phyloP scores from a whole-genome alignment of 352 stramenopile genomes.

The Discostella stelligera region DNA sequence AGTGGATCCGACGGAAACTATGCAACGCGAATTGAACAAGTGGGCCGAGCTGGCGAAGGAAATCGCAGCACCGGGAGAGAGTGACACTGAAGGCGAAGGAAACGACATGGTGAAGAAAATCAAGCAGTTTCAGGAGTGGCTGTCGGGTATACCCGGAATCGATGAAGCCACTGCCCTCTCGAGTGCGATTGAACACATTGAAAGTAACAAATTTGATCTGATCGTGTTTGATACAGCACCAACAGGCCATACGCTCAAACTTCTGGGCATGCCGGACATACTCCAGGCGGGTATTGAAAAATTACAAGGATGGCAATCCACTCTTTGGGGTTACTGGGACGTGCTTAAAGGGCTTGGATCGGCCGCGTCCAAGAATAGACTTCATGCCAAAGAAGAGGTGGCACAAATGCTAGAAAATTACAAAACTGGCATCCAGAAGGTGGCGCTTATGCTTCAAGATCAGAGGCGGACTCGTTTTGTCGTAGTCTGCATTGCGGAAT shows the following conservation, averaged over 20 bases:
- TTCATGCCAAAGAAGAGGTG: slow-evolving; percentile 37
- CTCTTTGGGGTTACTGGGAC: slow-evolving; percentile 51
- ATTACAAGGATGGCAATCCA: slow-evolving; percentile 47
- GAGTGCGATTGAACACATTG: slow-evolving; percentile 63
- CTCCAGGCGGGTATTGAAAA: slow-evolving; percentile 75
- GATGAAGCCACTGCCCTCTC: slow-evolving; percentile 79
- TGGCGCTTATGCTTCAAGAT: slow-evolving; percentile 58
- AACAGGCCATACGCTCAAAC: slow-evolving; percentile 81
- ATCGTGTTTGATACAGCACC: slow-evolving; percentile 83
- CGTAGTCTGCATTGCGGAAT: slow-evolving; percentile 76
- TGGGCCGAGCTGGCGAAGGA: slow-evolving; percentile 54
- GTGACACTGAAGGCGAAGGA: slow-evolving; percentile 11
- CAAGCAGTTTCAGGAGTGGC: slow-evolving; percentile 64
- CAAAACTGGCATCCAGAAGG: slow-evolving; percentile 51
- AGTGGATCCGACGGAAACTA: slow-evolving; percentile 61
- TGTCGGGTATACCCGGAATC: slow-evolving; percentile 79
- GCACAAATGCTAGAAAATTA: slow-evolving; percentile 50
- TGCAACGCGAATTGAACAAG: slow-evolving; percentile 56
- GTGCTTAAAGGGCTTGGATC: slow-evolving; percentile 45
- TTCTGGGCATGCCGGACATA: slow-evolving; percentile 79
- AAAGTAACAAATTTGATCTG: slow-evolving; percentile 59
- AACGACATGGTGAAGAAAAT: slow-evolving; percentile 52
- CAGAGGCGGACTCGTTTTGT: slow-evolving; percentile 68
- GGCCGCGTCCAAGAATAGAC: slow-evolving; percentile 17
- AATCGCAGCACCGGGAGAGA: slow-evolving; percentile 11